Evolutionary conservation across 495 filamentous ascomycete genomes (phyloP).

Genomic region (Rusavskia elegans): DNA sequence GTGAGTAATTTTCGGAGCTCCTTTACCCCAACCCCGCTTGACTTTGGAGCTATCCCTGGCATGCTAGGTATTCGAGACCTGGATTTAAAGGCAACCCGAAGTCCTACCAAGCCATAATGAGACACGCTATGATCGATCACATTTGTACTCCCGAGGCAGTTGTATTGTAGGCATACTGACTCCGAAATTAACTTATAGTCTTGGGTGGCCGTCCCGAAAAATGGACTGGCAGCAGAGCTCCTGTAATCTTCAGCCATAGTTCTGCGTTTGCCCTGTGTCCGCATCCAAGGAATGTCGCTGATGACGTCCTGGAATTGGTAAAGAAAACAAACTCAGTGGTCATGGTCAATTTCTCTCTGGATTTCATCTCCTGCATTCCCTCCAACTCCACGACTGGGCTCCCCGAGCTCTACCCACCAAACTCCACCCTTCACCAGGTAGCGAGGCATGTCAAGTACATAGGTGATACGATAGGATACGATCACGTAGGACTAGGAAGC

Average conservation of each 20-base stretch:
- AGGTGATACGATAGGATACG: conserved; percentile 37
- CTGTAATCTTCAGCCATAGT: conserved; percentile 44
- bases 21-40: too few relatives aligned
- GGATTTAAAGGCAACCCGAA: too few relatives aligned
- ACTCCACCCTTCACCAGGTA: conserved; percentile 66
- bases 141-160: too few relatives aligned
- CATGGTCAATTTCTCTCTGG: conserved; percentile 51
- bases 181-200: too few relatives aligned
- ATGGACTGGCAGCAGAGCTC: conserved; percentile 28
- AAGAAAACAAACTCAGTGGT: conserved; percentile 37
- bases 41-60: too few relatives aligned
- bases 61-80: too few relatives aligned
- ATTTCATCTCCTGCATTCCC: conserved; percentile 49
- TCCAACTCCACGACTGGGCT: conserved; percentile 28
- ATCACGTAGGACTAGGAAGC: conserved; percentile 45
- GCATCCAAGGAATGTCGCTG: conserved; percentile 43
- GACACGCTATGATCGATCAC: too few relatives aligned
- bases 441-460: conserved; percentile 49
- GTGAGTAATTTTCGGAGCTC: too few relatives aligned
- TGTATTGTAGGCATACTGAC: too few relatives aligned
- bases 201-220: conserved; percentile 28
- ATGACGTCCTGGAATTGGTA: conserved; percentile 39
- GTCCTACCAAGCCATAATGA: too few relatives aligned
- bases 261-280: conserved; percentile 35
- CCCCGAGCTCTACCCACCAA: conserved; percentile 33